Base-by-base conservation (phyloP, 148 eudicot species). In the Pouteria glomerata region DNA sequence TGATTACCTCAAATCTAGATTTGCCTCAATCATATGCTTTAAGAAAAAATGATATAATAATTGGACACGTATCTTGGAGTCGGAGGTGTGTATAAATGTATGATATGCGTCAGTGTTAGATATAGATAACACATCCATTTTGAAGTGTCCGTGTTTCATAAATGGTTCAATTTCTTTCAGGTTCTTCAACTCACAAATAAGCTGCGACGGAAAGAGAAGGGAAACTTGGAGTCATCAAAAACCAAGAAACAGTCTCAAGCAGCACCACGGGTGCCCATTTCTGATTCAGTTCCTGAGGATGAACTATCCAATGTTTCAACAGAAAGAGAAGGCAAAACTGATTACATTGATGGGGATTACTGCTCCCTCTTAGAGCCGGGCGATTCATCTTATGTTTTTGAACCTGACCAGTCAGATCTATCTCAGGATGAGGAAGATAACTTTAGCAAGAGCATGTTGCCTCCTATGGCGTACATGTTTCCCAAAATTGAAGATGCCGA, bases 361-460 rank as follows among this genome's bases (percentile, higher is more conserved):
- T 78, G 81, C 24, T 74, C 82, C n/a, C 66, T 77, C 26, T 71
- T 10, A 57, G 89, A 88, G 35, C 81, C 75, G 4, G 82, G 80
- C 39, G 86, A 81, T 30, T 80, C 90, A 19, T 77, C 86, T 23
- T 82, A 80, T 68, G 77, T 74, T 18, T 78, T 86, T n/a, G 87
- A 87, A 47, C 80, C 69, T n/a, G 89, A 86, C 34, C 86, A 85
- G 18, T 86, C 87, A 0, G 86, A 89, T 64, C 71, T 79, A 33
- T 85, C 90, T 5, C 88, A 80, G n/a, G 85, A 87, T 66, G 88
- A 85, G 68, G 90, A 89, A 74, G 89, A 83, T 74, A 69, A 78
- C 82, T 73, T 79, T 47, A 79, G 73, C 79, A 78, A 59, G 77
- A 81, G 39, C 48, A 66, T 86, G 45, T 52, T 80, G 64, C 81